Evolutionary conservation across 306 rosid species (phyloP).

Genomic region (Dicorynia guianensis): DNA sequence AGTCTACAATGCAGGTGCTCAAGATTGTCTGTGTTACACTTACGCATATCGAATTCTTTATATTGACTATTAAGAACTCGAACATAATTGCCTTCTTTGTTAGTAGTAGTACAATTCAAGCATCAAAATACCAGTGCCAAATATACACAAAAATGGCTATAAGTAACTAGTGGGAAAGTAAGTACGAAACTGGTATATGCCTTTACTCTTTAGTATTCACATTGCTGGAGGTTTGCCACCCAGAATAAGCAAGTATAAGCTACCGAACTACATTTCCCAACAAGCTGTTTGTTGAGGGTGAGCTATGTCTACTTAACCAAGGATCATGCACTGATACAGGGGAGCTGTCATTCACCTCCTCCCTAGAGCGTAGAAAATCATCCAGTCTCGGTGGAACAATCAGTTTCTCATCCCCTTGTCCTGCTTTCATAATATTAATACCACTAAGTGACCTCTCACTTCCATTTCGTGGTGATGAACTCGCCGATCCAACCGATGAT

Average conservation of each 20-base stretch:
- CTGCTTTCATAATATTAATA: slow-evolving; percentile 42
- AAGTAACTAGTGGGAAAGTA: neutral
- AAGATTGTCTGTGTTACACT: no score
- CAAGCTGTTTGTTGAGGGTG: slow-evolving; percentile 90
- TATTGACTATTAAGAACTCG: neutral
- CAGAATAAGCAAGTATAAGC: slow-evolving; percentile 37
- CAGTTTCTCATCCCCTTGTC: slow-evolving; percentile 64
- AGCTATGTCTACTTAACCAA: slow-evolving; percentile 93
- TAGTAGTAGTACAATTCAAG: slow-evolving; percentile 3
- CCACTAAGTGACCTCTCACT: slow-evolving; percentile 63
- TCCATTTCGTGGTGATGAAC: slow-evolving; percentile 65
- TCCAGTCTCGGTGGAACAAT: slow-evolving; percentile 50
- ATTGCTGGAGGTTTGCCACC: slow-evolving; percentile 29
- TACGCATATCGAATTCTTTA: slow-evolving; percentile 2
- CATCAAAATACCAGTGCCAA: slow-evolving; percentile 12
- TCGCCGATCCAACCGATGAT: slow-evolving; percentile 65
- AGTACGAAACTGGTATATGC: slow-evolving; percentile 15
- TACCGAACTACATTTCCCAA: slow-evolving; percentile 72
- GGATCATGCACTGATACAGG: slow-evolving; percentile 92
- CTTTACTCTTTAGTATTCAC: slow-evolving; percentile 36
- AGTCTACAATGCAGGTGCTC: no score
- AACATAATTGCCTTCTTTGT: neutral
- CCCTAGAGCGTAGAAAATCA: slow-evolving; percentile 50
- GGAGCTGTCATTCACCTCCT: slow-evolving; percentile 70
- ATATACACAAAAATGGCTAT: slow-evolving; percentile 10